Conservation (phyloP, 2,329 filamentous ascomycete genomes). For the Knufia fluminis region DNA sequence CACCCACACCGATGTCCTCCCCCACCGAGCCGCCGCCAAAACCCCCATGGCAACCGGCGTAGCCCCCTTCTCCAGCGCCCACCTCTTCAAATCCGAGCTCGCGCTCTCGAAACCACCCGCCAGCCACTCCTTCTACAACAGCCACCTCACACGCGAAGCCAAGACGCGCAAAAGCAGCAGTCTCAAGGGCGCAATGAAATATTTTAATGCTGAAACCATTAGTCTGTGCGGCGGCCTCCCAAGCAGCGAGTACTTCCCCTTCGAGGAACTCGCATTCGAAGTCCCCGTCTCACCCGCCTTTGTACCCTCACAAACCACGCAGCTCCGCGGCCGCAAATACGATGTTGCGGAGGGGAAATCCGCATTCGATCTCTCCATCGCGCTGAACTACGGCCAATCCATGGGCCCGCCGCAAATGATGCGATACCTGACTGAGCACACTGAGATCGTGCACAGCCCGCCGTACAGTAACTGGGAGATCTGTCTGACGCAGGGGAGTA, state of each 20-base stretch:
- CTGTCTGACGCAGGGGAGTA: conserved; percentile 75
- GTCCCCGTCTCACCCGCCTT: conserved; percentile 63
- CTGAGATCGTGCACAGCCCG: conserved; percentile 77
- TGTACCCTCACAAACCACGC: conserved; percentile 45
- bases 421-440: conserved; percentile 88
- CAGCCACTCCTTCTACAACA: conserved; percentile 62
- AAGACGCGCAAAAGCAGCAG: conserved; percentile 51
- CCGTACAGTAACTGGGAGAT: conserved; percentile 87
- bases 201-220: conserved; percentile 71
- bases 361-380: conserved; percentile 68
- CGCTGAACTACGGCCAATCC: conserved; percentile 88
- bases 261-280: conserved; percentile 66
- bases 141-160: conserved; percentile 55
- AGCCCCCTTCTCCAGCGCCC: conserved; percentile 17
- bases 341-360: conserved; percentile 58
- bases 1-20: conserved; percentile 57
- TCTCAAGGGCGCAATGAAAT: conserved; percentile 74
- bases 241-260: conserved; percentile 79
- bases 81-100: conserved; percentile 23
- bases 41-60: conserved; percentile 32
- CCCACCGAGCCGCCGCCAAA: conserved; percentile 59
- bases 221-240: conserved; percentile 89
- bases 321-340: conserved; percentile 66
- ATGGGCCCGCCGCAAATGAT: conserved; percentile 78
- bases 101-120: conserved; percentile 60